A percentile compares a stretch with the other conserved stretches of the same genome.
These are phyloP conservation scores for Zea luxurians DNA, from an alignment of 176 grass and related monocot genomes.

Conservation along the genomic window DNA sequence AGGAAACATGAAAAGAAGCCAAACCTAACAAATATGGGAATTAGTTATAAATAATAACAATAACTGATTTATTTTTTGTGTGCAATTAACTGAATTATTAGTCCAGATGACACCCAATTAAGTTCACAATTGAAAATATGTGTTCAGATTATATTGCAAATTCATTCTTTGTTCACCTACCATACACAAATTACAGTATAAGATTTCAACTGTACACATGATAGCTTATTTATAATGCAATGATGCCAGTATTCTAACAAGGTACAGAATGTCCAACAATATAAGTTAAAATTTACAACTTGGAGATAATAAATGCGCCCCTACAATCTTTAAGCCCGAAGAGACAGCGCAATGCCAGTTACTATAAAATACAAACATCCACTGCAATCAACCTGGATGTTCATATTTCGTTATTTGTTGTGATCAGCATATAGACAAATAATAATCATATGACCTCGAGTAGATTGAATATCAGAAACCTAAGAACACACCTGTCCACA, in stretches of 20 bases:
- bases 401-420: neutral
- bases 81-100: slow-evolving; percentile 8
- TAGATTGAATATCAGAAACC: slow-evolving; percentile 7
- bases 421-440: neutral
- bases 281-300: neutral
- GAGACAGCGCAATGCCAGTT: neutral
- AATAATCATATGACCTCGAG: neutral
- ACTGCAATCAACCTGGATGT: neutral
- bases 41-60: neutral
- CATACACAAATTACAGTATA: neutral
- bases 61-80: neutral
- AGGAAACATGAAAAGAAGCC: neutral
- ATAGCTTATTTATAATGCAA: neutral
- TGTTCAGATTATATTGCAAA: slow-evolving; percentile 5
- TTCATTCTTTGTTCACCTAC: neutral
- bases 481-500: slow-evolving; percentile 76
- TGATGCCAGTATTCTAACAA: neutral
- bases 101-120: neutral
- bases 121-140: neutral
- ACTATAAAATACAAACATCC: neutral
- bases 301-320: neutral
- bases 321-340: neutral
- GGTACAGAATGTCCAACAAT: neutral
- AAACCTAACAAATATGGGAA: neutral
- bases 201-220: neutral